Base-by-base conservation (phyloP, 2,329 filamentous ascomycete species). In the Cyphellophora europaea region DNA sequence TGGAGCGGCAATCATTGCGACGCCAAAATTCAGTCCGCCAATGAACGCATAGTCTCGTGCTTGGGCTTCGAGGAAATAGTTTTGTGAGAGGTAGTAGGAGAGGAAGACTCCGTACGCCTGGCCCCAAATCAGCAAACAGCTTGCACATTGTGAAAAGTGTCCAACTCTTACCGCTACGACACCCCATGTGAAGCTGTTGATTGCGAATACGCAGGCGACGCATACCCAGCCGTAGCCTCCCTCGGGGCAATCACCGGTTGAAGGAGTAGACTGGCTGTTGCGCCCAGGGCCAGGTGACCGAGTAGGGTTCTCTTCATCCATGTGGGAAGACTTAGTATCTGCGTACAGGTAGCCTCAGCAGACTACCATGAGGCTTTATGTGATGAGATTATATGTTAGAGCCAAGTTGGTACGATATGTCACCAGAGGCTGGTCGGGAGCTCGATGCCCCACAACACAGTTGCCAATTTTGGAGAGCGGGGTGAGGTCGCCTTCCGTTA, bases 41-140 rank as follows among this genome's bases (percentile, higher is more conserved):
- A 57, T 45, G 18, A 57, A 48, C 5, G 53, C 52, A 37, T 48
- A 57, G 13, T 55, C 46, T n/a, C 53, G 41, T 14, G 32, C 37
- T 3, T 34, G 41, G 2, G 51, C 47, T 8, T 35, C 39, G 2
- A 48, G 42, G 23, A 53, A 56, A 6, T 48, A 47, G 10, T 54
- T 38, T 13, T 52, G 40, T 2, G 49, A 37, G 5, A 65, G 49
- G 35, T 62, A 67, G 33, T 63, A 53, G 4, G 57, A 52, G 0
- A 67, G 53, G 38, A 63, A 66, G 15, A 67, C 55, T 21, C 59
- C 61, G 40, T 62, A 67, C n/a, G 54, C 50, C 37, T 49, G 32
- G 38, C 12, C 35, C 32, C 31, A 12, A 11, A 5, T 23, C n/a
- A 14, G 19, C 11, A 16, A 30, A 11, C 18, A 23, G 15, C 5